phyloP scores from a whole-genome alignment of 2,329 filamentous ascomycete genomes.

The Trichoderma afroharzianum region DNA sequence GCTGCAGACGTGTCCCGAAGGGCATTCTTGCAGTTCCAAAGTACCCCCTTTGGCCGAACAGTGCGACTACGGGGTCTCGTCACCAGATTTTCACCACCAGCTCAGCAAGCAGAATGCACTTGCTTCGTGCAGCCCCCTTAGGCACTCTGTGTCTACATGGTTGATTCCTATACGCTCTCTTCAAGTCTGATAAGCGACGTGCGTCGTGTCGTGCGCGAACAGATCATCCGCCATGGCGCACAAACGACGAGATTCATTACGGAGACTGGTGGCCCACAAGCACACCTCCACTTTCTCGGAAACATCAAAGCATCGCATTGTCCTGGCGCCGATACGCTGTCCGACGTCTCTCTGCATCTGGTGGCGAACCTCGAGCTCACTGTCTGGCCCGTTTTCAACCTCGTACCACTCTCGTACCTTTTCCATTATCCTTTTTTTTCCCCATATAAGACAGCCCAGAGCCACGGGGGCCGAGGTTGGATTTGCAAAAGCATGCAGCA shows the following conservation, averaged over 20 bases:
- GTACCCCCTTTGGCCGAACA: conserved; percentile 11
- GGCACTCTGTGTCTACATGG: conserved; percentile 12
- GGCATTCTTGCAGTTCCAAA: conserved; percentile 14
- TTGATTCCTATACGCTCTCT: conserved; percentile 2
- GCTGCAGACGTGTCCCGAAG: conserved; percentile 15
- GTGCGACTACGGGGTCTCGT: neutral
- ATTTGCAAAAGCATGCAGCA: neutral
- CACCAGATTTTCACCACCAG: conserved; percentile 10
- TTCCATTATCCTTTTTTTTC: neutral
- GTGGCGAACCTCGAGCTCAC: neutral
- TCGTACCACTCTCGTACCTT: neutral
- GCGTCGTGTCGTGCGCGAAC: conserved; percentile 12
- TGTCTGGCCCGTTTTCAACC: neutral
- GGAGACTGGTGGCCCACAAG: conserved; percentile 13
- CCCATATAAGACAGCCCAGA: neutral
- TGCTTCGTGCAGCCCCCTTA: conserved; percentile 9
- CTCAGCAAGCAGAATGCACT: conserved; percentile 1
- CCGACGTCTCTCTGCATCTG: neutral
- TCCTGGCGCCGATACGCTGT: neutral
- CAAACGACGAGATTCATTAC: conserved; percentile 16
- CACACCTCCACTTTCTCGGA: conserved; percentile 15
- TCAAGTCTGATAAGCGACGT: conserved; percentile 12
- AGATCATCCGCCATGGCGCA: conserved; percentile 5
- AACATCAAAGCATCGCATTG: conserved; percentile 8
- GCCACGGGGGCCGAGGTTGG: neutral